A percentile compares a stretch with the other conserved stretches of the same genome.
Evolutionary conservation across 2,329 filamentous ascomycete genomes (phyloP).

Genomic region (Orbilia javanica): DNA sequence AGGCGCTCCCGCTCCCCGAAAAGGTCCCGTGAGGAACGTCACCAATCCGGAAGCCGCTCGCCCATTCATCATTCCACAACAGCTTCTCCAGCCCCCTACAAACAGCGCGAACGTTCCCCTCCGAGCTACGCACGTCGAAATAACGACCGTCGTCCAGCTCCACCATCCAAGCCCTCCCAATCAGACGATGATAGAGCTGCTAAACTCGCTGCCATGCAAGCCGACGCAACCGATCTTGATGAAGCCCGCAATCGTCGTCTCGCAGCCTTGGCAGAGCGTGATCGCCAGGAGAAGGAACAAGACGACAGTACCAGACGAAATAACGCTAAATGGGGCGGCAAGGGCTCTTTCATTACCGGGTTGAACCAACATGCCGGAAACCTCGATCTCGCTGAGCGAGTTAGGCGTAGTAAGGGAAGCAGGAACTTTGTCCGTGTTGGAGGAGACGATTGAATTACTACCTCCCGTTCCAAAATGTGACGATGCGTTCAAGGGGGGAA

Average conservation of each 20-base stretch:
- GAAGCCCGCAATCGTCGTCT: slow-evolving; percentile 77
- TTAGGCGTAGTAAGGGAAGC: slow-evolving; percentile 64
- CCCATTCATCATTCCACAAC: slow-evolving; percentile 44
- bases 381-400: slow-evolving; percentile 66
- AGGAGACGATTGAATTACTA: slow-evolving; percentile 35
- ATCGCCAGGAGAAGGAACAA: slow-evolving; percentile 74
- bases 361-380: slow-evolving; percentile 72
- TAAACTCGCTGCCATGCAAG: slow-evolving; percentile 80
- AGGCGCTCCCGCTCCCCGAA: slow-evolving; percentile 11
- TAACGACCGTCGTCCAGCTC: slow-evolving; percentile 58
- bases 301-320: slow-evolving; percentile 75
- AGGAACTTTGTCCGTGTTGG: slow-evolving; percentile 55
- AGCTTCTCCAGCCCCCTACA: slow-evolving; percentile 36
- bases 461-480: background rate
- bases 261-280: slow-evolving; percentile 75
- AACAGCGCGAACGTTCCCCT: slow-evolving; percentile 60
- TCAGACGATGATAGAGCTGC: slow-evolving; percentile 73
- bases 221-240: slow-evolving; percentile 77
- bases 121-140: slow-evolving; percentile 56
- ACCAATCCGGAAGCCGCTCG: slow-evolving; percentile 34
- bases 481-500: slow-evolving; percentile 10
- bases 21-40: slow-evolving; percentile 37
- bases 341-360: slow-evolving; percentile 74
- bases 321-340: slow-evolving; percentile 74
- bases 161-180: slow-evolving; percentile 21